Percentiles rank a stretch among this genome's conserved stretches.
phyloP scores from a whole-genome alignment of 225 moss, liverwort and hornwort genomes.

The Straminergon stramineum region DNA sequence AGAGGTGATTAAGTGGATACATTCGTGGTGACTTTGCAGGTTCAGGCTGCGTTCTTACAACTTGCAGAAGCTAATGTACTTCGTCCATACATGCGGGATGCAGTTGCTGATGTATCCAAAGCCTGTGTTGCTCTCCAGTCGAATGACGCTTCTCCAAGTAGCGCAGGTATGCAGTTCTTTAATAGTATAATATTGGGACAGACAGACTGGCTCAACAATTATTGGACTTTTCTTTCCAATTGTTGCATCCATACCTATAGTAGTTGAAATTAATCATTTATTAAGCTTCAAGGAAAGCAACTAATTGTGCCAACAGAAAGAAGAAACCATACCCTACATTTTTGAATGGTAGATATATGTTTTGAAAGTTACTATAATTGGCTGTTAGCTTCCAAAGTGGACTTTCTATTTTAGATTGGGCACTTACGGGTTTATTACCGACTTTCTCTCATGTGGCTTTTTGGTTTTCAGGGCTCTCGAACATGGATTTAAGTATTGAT shows the following conservation, averaged over 20 bases:
- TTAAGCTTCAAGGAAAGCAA: background rate
- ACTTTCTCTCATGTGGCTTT: background rate
- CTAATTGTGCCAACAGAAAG: background rate
- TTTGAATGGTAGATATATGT: background rate
- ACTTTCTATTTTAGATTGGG: background rate
- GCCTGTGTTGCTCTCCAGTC: slow-evolving; percentile 70
- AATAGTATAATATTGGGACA: background rate
- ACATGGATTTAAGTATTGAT: background rate
- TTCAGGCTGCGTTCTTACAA: slow-evolving; percentile 73
- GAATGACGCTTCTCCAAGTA: slow-evolving; percentile 69
- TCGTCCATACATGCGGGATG: slow-evolving; percentile 91
- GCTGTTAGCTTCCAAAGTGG: background rate
- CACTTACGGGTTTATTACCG: background rate
- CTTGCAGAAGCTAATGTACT: slow-evolving; percentile 86
- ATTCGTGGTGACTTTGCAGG: slow-evolving; percentile 18
- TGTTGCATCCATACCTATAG: background rate
- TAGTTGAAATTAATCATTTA: background rate
- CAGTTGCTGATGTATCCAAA: slow-evolving; percentile 80
- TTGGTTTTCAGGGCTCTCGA: background rate
- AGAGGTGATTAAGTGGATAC: background rate
- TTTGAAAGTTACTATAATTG: background rate
- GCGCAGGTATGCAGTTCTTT: slow-evolving; percentile 41
- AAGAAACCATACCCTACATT: background rate
- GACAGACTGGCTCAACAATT: background rate
- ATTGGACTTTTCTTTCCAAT: background rate